Base-by-base conservation (phyloP, 495 filamentous ascomycete species). In the Ramalina peruviana region DNA sequence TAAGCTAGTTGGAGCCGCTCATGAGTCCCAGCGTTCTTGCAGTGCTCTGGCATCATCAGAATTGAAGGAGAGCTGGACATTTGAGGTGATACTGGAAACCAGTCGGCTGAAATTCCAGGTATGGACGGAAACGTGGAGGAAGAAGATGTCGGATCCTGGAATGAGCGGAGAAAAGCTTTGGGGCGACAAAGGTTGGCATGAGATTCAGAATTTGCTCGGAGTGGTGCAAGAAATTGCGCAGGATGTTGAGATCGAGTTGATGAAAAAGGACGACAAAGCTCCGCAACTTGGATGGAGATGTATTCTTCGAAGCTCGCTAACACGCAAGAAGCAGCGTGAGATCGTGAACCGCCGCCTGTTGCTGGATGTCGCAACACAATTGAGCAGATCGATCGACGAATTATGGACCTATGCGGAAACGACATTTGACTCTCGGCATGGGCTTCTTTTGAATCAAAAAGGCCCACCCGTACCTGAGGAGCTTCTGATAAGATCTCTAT, bases 401-500 rank as follows among this genome's bases (percentile, higher is more conserved):
- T 23, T 55, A 6, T 55, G 53, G 53, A 44, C 43, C 11, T 55
- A 55, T 25, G 40, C 53, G 3, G 49, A 55, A 40, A 44, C 36
- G 16, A 43, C 43, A 1, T 55, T 55, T 23, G 49, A 52, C 45
- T 55, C 53, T 37, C 43, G 43, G 13, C 49, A 55, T 33, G 53
- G 53, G 3, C 25, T 50, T 2, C 26, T 54, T 43, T 33, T 40
- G 17, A 33, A 46, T 2, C 26, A 37, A 1, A 36, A 6, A 7
- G 27, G 13, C 12, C 25, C 36, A 16, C 33, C 48, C 39, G 26
- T 27, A 4, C 40, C 41, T 40, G 48, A 54, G 12, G 40, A 17
- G 36, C 47, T 54, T 23, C 30, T 54, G 11, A 40, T 15, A 39
- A 25, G 16, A 19, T 41, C 52, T 33, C 38, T 54, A 10, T 19